Evolutionary conservation across 2,329 filamentous ascomycete species (phyloP).

Genomic region (Aureobasidium musti): DNA sequence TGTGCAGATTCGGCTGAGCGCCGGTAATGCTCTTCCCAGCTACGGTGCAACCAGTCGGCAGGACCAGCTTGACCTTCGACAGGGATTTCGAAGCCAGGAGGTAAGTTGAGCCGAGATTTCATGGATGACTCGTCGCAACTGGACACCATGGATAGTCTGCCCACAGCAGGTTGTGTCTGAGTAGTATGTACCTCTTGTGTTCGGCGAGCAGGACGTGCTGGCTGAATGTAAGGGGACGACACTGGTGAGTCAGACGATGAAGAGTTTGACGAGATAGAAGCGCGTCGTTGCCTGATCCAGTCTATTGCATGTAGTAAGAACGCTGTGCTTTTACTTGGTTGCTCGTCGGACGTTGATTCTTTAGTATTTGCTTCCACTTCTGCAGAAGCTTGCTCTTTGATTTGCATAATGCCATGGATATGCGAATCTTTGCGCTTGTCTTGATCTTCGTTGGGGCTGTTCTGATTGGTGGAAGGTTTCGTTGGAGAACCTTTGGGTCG

Average conservation of each 20-base stretch:
- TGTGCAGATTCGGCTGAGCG: background rate
- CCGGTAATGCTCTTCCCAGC: constrained; percentile 15
- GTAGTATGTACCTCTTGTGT: background rate
- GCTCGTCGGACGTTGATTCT: background rate
- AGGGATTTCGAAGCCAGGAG: background rate
- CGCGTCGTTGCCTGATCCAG: background rate
- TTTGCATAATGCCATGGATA: background rate
- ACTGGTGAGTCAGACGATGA: background rate
- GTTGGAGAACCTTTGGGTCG: background rate
- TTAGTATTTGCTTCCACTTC: background rate
- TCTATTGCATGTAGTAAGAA: background rate
- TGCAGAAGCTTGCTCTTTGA: background rate
- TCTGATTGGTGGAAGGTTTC: background rate
- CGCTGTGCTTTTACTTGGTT: background rate
- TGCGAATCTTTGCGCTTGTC: constrained; percentile 20
- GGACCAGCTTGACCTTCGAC: background rate
- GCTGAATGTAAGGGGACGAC: background rate
- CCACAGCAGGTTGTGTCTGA: background rate
- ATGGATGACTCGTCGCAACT: background rate
- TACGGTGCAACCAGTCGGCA: background rate
- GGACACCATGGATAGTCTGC: background rate
- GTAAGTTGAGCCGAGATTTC: background rate
- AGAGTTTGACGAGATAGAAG: background rate
- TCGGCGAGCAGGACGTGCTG: background rate
- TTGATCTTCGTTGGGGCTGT: background rate